Evolutionary conservation across 192 early-diverging fungal species (phyloP).

Genomic region (Dissophora ornata): DNA sequence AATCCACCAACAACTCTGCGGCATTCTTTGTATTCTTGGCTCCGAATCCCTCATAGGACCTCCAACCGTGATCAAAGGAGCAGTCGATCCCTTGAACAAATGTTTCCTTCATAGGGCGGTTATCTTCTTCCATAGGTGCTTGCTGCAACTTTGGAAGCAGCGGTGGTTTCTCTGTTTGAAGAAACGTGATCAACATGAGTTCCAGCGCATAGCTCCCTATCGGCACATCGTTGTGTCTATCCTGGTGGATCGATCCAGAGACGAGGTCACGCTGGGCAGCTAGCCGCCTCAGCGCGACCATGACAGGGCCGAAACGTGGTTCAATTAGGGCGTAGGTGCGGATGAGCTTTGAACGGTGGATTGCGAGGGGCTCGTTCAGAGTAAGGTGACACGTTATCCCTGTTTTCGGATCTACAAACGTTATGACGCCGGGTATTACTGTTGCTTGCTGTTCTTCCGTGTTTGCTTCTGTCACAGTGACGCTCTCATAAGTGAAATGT

Average conservation of each 20-base stretch:
- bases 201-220: constrained; percentile 36
- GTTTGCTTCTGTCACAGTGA: neutral
- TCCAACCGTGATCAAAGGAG: constrained; percentile 45
- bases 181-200: constrained; percentile 42
- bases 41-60: constrained; percentile 24
- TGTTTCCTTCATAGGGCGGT: constrained; percentile 19
- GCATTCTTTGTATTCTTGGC: constrained; percentile 22
- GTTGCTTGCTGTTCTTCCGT: neutral
- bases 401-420: constrained; percentile 26
- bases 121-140: neutral
- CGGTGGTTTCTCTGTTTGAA: constrained; percentile 51
- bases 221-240: constrained; percentile 11
- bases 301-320: constrained; percentile 42
- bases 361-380: constrained; percentile 33
- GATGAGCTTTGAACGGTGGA: constrained; percentile 35
- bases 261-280: constrained; percentile 19
- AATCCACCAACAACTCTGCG: constrained; percentile 41
- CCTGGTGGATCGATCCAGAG: constrained; percentile 7
- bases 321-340: constrained; percentile 33
- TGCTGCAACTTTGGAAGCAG: constrained; percentile 44
- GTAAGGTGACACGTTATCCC: constrained; percentile 26
- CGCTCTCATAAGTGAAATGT: constrained; percentile 23
- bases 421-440: neutral
- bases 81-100: constrained; percentile 50
- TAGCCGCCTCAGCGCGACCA: constrained; percentile 32